phyloP scores from a whole-genome alignment of 2,329 filamentous ascomycete species.

The Apiospora kogelbergensis region DNA sequence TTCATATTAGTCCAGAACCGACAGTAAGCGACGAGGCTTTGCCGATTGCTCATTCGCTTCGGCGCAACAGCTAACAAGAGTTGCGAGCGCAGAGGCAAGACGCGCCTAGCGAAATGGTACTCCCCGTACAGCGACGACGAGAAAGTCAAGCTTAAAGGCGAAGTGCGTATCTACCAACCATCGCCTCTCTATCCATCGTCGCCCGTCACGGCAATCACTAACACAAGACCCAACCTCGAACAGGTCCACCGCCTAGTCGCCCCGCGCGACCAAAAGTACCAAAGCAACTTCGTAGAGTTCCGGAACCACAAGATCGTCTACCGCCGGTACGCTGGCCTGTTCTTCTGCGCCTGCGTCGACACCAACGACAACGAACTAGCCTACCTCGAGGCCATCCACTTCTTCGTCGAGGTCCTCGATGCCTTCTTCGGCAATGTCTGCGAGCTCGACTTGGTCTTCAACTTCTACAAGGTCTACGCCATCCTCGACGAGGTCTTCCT shows the following conservation, averaged over 20 bases:
- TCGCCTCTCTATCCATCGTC: not conserved
- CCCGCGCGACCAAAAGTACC: conserved; percentile 97
- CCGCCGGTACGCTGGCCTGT: conserved; percentile 93
- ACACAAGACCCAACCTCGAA: not conserved
- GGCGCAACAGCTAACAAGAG: not conserved
- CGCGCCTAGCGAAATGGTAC: conserved; percentile 98
- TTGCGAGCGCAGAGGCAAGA: conserved; percentile 76
- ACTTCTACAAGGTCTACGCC: conserved; percentile 89
- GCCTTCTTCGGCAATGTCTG: conserved; percentile 99
- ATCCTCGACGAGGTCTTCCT: conserved; percentile 98
- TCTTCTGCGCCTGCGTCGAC: conserved; percentile 99
- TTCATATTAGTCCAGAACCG: conserved; percentile 45
- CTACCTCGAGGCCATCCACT: conserved; percentile 96
- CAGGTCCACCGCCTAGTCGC: conserved; percentile 96
- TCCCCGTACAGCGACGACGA: conserved; percentile 97
- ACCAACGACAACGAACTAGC: conserved; percentile 98
- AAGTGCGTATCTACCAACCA: conserved; percentile 52
- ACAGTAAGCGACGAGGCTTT: conserved; percentile 30
- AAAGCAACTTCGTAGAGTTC: conserved; percentile 98
- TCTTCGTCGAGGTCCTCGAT: conserved; percentile 98
- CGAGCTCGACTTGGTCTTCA: conserved; percentile 88
- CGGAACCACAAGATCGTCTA: conserved; percentile 96
- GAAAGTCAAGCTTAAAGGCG: conserved; percentile 98
- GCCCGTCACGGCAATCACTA: not conserved
- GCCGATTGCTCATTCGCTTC: not conserved